These are phyloP conservation scores for Eleusine coracana DNA, from an alignment of 176 grass and related monocot species.

Conservation along the genomic window DNA sequence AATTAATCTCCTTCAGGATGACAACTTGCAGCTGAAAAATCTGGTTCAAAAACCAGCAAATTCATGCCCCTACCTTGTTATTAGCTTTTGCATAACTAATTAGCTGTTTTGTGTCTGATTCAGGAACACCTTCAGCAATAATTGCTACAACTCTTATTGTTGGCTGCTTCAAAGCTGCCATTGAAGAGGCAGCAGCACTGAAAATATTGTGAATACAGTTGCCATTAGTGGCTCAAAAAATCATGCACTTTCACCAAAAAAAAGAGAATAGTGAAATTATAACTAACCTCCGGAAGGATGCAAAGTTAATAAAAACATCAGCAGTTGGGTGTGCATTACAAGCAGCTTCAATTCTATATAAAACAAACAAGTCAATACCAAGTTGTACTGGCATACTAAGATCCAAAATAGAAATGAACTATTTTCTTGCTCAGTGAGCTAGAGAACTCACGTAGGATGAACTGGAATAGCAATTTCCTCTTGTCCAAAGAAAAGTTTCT, in stretches of 20 bases:
- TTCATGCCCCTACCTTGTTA: slow-evolving; percentile 73
- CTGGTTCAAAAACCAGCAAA: slow-evolving; percentile 1
- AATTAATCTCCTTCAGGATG: not conserved
- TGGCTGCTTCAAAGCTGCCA: slow-evolving; percentile 91
- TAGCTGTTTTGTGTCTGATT: slow-evolving; percentile 89
- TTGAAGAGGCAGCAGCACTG: slow-evolving; percentile 93
- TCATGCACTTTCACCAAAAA: slow-evolving; percentile 7
- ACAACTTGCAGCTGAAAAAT: not conserved
- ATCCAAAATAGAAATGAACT: slow-evolving; percentile 12
- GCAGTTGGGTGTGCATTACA: slow-evolving; percentile 86
- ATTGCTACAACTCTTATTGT: slow-evolving; percentile 96
- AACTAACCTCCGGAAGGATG: slow-evolving; percentile 89
- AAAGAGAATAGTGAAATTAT: slow-evolving; percentile 26
- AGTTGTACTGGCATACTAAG: not conserved
- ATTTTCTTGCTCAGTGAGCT: slow-evolving; percentile 23
- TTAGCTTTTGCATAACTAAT: slow-evolving; percentile 91
- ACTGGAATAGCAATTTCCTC: slow-evolving; percentile 99
- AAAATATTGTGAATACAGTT: slow-evolving; percentile 46
- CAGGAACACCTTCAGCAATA: slow-evolving; percentile 98
- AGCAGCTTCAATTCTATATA: slow-evolving; percentile 91
- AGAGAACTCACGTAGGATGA: slow-evolving; percentile 67
- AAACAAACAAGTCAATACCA: slow-evolving; percentile 30
- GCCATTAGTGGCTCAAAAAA: slow-evolving; percentile 4
- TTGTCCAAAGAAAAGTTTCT: slow-evolving; percentile 98
- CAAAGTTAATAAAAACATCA: slow-evolving; percentile 99